phyloP scores from a whole-genome alignment of 352 stramenopile genomes.

The Globisporangium iwayamae region DNA sequence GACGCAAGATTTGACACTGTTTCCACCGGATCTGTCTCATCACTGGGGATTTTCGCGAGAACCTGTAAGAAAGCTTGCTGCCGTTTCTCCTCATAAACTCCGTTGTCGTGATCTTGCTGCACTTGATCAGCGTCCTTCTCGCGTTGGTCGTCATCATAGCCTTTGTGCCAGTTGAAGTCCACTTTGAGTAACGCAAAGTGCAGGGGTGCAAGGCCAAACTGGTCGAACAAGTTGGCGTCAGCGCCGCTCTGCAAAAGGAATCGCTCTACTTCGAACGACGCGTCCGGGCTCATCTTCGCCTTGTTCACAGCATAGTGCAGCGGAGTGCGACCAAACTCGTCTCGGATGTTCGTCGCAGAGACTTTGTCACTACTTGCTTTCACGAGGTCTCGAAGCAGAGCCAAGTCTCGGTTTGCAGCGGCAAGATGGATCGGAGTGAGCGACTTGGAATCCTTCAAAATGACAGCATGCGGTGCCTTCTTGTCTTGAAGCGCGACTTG shows the following conservation, averaged over 20 bases:
- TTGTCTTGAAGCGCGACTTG: slow-evolving; percentile 45
- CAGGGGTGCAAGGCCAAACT: slow-evolving; percentile 53
- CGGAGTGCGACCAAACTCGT: slow-evolving; percentile 49
- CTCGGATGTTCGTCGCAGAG: slow-evolving; percentile 42
- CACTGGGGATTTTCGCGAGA: slow-evolving; percentile 35
- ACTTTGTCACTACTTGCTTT: slow-evolving; percentile 29
- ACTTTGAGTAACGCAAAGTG: slow-evolving; percentile 76
- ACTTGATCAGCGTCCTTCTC: slow-evolving; percentile 22
- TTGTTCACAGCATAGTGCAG: slow-evolving; percentile 76
- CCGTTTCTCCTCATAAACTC: slow-evolving; percentile 50
- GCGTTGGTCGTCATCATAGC: slow-evolving; percentile 34
- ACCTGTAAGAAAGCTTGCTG: slow-evolving; percentile 33
- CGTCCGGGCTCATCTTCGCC: slow-evolving; percentile 59
- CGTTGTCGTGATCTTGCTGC: slow-evolving; percentile 31
- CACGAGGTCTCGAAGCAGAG: slow-evolving; percentile 50
- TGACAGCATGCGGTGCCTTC: slow-evolving; percentile 39
- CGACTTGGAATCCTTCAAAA: slow-evolving; percentile 38
- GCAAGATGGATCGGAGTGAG: slow-evolving; percentile 61
- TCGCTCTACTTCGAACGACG: slow-evolving; percentile 76
- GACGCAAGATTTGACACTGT: slow-evolving; percentile 67
- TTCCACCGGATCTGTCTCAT: slow-evolving; percentile 66
- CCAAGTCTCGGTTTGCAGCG: slow-evolving; percentile 55
- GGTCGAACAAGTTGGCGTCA: slow-evolving; percentile 46
- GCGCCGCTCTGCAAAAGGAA: slow-evolving; percentile 58
- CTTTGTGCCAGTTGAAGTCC: slow-evolving; percentile 57